Evolutionary conservation across 306 rosid species (phyloP), one percentile per base, ranked within the genome.

Genomic region (Medicago arabica): DNA sequence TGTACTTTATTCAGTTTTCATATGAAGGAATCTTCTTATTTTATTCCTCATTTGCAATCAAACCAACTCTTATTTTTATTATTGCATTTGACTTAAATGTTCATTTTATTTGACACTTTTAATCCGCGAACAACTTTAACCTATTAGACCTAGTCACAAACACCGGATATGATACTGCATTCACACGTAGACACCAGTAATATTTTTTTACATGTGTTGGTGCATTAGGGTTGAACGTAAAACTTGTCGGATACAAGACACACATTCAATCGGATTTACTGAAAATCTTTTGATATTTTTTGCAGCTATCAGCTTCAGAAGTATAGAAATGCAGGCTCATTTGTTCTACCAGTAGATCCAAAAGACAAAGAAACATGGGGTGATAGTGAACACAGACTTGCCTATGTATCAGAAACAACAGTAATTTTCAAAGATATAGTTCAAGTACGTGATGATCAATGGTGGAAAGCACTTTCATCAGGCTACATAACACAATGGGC

Each of bases 341-440:
- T 87, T 82, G 99, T 95, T 58, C 89, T 95, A 62, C 99, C 99
- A 2, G 92, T 88, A 41, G 92, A 92, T 23, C 90, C 96, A 28
- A 88, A 85, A 0, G 97, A 95, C 83, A 92, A 85, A 83, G 99
- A 95, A 85, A 95, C 97, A 13, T 95, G 97, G 99, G 99, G 99
- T 55, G 98, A 95, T 15, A 92, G 97, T 79, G 99, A 95, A 78
- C 99, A 95, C 79, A 86, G 99, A 69, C 90, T 95, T 5, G 97
- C 99, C 16, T 95, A 95, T 62, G 98, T 95, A 28, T 92, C 99
- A 0, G 99, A 92, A 85, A 95, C 99, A 63, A 95, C 99, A 36
- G 99, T 95, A 62, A 95, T 95, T 34, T 95, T 95, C 87, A 95
- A 95, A 69, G 97, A 92, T 83, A 74, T 90, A 62, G 97, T 95